phyloP scores from a whole-genome alignment of 192 early-diverging fungal genomes.

The Chytriomyces sp. region DNA sequence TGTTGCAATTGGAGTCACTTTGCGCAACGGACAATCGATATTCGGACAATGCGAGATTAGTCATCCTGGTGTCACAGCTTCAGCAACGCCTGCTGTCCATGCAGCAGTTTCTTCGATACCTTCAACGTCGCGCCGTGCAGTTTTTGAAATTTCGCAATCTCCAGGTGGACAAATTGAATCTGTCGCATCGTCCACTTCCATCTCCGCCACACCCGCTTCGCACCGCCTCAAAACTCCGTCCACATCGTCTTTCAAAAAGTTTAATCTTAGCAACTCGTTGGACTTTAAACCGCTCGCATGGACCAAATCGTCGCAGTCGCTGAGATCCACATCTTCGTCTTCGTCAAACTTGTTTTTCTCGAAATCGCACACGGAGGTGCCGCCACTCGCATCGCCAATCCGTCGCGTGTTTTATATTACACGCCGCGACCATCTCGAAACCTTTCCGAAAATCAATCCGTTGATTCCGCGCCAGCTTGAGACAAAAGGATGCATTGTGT shows the following conservation, averaged over 20 bases:
- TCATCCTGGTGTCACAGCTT: constrained; percentile 59
- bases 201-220: not conserved
- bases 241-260: constrained; percentile 25
- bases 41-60: constrained; percentile 78
- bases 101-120: constrained; percentile 21
- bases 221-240: constrained; percentile 23
- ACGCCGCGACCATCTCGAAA: constrained; percentile 67
- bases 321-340: not conserved
- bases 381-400: constrained; percentile 59
- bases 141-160: constrained; percentile 10
- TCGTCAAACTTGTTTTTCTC: constrained; percentile 60
- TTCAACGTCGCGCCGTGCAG: not conserved
- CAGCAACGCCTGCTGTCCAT: constrained; percentile 43
- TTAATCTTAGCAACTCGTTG: constrained; percentile 16
- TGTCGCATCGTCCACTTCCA: not conserved
- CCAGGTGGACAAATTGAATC: not conserved
- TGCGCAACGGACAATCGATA: constrained; percentile 70
- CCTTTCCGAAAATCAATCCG: constrained; percentile 67
- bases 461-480: constrained; percentile 57
- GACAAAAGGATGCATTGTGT: constrained; percentile 62
- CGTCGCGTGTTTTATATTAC: constrained; percentile 74
- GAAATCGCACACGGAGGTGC: constrained; percentile 46
- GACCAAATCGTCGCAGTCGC: constrained; percentile 1
- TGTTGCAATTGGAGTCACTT: constrained; percentile 66
- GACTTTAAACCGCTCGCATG: constrained; percentile 19